phyloP scores from a whole-genome alignment of 352 stramenopile species.

The Globisporangium iwayamae region DNA sequence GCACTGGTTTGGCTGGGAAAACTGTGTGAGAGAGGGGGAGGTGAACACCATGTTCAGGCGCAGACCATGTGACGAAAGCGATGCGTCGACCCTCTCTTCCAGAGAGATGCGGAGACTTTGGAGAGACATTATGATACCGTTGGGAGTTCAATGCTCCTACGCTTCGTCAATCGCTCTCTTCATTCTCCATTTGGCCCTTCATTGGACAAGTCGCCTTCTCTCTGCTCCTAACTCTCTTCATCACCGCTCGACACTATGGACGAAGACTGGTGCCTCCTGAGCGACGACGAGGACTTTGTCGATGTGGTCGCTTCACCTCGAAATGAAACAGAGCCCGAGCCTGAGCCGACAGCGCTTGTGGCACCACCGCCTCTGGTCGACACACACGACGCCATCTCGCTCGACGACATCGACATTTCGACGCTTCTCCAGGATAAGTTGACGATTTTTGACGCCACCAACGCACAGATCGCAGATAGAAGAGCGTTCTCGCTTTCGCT shows the following conservation, averaged over 20 bases:
- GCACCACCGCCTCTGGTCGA: not conserved
- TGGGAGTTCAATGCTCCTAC: not conserved
- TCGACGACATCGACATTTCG: constrained; percentile 20
- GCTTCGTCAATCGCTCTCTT: not conserved
- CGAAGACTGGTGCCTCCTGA: constrained; percentile 62
- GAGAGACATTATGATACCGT: no score
- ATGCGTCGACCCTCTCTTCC: not conserved
- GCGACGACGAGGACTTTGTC: constrained; percentile 31
- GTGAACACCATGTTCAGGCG: not conserved
- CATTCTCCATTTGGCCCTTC: constrained; percentile 8
- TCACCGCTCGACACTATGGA: constrained; percentile 19
- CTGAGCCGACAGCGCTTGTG: not conserved
- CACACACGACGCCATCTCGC: constrained; percentile 1
- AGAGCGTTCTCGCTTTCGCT: constrained; percentile 28
- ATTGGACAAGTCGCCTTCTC: not conserved
- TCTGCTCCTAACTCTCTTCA: not conserved
- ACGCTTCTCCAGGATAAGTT: constrained; percentile 26
- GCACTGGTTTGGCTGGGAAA: not conserved
- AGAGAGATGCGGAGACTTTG: constrained; percentile 8
- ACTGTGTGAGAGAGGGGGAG: not conserved
- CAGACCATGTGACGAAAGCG: not conserved
- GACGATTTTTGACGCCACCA: not conserved
- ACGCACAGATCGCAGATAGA: not conserved
- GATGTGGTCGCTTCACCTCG: constrained; percentile 8
- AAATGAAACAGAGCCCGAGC: constrained; percentile 28